Conservation (phyloP, 108 stramenopile species). For the Skeletonema costatum region DNA sequence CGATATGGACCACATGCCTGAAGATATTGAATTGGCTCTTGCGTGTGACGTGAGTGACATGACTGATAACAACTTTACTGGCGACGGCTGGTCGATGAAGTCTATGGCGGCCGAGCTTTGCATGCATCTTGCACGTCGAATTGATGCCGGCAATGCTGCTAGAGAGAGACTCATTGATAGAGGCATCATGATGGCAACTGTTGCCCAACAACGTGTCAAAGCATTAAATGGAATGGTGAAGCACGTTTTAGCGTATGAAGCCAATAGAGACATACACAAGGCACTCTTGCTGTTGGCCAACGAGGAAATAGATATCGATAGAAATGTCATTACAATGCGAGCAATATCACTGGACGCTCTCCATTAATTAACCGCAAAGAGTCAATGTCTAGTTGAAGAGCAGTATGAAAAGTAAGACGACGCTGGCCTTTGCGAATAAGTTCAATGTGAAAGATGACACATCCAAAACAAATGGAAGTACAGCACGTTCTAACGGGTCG, state of each 20-base stretch:
- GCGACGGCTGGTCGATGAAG: conserved; percentile 10
- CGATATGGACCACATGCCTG: conserved; percentile 5
- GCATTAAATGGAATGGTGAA: conserved; percentile 27
- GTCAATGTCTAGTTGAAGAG: neutral
- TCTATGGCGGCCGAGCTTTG: conserved; percentile 37
- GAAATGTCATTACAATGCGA: neutral
- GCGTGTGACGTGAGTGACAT: conserved; percentile 17
- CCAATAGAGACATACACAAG: conserved; percentile 25
- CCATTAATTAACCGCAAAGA: neutral
- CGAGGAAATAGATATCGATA: conserved; percentile 1
- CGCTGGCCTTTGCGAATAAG: neutral
- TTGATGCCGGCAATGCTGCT: conserved; percentile 3
- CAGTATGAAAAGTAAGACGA: neutral
- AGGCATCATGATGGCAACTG: conserved; percentile 21
- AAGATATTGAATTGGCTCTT: conserved; percentile 26
- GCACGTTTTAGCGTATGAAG: conserved; percentile 36
- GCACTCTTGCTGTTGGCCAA: conserved; percentile 11
- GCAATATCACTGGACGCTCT: neutral
- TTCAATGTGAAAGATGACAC: neutral
- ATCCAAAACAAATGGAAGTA: no score
- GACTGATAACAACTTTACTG: conserved; percentile 13
- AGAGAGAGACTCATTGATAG: conserved; percentile 19
- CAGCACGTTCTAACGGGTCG: neutral
- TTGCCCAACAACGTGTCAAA: conserved; percentile 4
- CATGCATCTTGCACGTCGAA: conserved; percentile 29